Percentiles rank a stretch among this genome's conserved stretches.
These are phyloP conservation scores for Luffa acutangula DNA, from an alignment of 306 rosid species.

Conservation along the genomic window DNA sequence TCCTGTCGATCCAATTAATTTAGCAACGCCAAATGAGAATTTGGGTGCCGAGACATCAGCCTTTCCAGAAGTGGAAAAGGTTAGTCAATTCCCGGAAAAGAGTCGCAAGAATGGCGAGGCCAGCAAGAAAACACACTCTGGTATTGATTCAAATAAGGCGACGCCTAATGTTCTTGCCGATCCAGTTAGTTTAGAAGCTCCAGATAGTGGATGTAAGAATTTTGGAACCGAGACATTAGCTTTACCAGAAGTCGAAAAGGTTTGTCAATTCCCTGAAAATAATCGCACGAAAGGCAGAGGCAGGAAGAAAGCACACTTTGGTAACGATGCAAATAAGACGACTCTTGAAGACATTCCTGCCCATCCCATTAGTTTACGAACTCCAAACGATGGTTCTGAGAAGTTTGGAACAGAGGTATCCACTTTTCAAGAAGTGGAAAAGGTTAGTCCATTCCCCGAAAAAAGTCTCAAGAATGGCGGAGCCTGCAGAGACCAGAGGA, in stretches of 20 bases:
- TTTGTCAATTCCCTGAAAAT: constrained; percentile 14
- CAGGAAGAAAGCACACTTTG: constrained; percentile 9
- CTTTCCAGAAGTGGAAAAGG: neutral
- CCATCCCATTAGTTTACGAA: constrained; percentile 24
- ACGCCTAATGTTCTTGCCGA: constrained; percentile 20
- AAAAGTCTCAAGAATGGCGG: constrained; percentile 13
- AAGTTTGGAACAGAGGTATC: neutral
- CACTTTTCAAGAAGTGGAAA: neutral
- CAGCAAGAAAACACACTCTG: constrained; percentile 1
- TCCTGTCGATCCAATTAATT: constrained; percentile 15
- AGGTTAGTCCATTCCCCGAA: constrained; percentile 3
- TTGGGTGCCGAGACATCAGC: neutral
- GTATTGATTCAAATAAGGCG: constrained; percentile 11
- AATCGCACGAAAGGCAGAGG: constrained; percentile 2
- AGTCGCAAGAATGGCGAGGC: neutral
- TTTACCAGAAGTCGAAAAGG: neutral
- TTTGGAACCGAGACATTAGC: neutral
- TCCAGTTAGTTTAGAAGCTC: constrained; percentile 23
- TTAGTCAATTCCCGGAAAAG: constrained; percentile 16
- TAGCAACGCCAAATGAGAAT: constrained; percentile 17
- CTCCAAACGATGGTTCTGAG: constrained; percentile 10
- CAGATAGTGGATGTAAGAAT: constrained; percentile 6
- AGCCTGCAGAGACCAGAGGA: neutral
- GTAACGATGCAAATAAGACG: constrained; percentile 13
- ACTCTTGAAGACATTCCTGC: constrained; percentile 20